These are phyloP conservation scores for Carex kokanica DNA, from an alignment of 176 grass and related monocot genomes.

Conservation along the genomic window DNA sequence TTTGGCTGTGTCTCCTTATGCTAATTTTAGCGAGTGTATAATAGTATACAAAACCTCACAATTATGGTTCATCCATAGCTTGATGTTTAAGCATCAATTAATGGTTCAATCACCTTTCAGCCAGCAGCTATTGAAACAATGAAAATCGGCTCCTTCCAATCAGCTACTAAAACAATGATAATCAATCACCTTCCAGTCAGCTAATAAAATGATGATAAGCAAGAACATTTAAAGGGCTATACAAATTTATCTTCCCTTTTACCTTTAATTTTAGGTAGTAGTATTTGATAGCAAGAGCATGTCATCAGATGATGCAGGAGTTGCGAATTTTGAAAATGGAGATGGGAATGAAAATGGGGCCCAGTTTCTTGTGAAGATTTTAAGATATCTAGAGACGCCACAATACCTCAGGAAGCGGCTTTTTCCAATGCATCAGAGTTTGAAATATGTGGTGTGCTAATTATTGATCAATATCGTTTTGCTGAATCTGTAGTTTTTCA, in stretches of 20 bases:
- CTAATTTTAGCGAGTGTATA: not conserved
- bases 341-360: constrained; percentile 54
- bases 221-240: not conserved
- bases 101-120: not conserved
- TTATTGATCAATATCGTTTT: not conserved
- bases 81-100: not conserved
- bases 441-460: constrained; percentile 83
- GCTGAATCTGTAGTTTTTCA: constrained; percentile 6
- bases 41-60: not conserved
- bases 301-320: constrained; percentile 29
- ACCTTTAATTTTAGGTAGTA: constrained; percentile 35
- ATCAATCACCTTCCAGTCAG: not conserved
- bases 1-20: not conserved
- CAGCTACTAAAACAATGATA: not conserved
- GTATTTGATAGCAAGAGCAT: constrained; percentile 61
- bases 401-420: constrained; percentile 83
- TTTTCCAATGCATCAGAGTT: constrained; percentile 85
- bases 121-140: not conserved
- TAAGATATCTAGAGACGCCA: constrained; percentile 80
- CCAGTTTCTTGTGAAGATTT: constrained; percentile 67
- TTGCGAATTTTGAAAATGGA: not conserved
- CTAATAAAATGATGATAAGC: not conserved
- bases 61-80: not conserved
- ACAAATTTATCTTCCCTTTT: not conserved
- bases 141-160: not conserved